Evolutionary conservation across 257 asterid species (phyloP), one percentile per base, ranked within the genome.

Genomic region (Fraxinus anomala): DNA sequence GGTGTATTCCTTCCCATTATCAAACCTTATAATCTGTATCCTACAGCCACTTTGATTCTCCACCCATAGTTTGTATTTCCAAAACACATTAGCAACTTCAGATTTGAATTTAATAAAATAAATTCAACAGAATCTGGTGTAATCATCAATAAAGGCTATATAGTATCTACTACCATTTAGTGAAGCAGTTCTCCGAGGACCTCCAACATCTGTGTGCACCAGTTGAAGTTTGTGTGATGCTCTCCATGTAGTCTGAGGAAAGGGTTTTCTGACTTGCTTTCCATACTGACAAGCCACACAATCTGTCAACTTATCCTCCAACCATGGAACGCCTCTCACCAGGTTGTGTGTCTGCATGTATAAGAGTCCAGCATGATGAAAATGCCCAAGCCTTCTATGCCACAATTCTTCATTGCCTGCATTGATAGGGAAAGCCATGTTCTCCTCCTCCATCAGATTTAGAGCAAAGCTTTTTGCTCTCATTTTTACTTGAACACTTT

Each of bases 351-450:
- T 47, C 5, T 13, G 6, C n/a, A 47, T 47, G 19, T 47, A 13
- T 13, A 47, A 3, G 1, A 13, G 4, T 6, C 56, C 56, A 47
- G 6, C 56, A 13, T 47, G 56, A 16, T 47, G 6, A 16, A 16
- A 16, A 11, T 13, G 56, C 56, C 54, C 16, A 19, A 76, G 39
- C 68, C 26, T 6, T 66, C 61, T 76, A 66, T 76, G 67, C 73
- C 73, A 65, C 39, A 36, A 36, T 34, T 34, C 37, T 34, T 34
- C 37, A 34, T 34, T 34, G 6, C 37, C 37, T 34, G 6, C 6
- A 34, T 34, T 34, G 37, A 34, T 34, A 34, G 37, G 37, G 6
- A 34, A 34, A 34, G 37, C 67, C 1, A 26, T 8, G 1, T 40
- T 4, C 1, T 67, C 66, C 14, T 78, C 51, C 59, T 59, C 67